A percentile compares a stretch with the other conserved stretches of the same genome.
Conservation (phyloP, 2,329 filamentous ascomycete genomes). For the Incumbomyces lentus region DNA sequence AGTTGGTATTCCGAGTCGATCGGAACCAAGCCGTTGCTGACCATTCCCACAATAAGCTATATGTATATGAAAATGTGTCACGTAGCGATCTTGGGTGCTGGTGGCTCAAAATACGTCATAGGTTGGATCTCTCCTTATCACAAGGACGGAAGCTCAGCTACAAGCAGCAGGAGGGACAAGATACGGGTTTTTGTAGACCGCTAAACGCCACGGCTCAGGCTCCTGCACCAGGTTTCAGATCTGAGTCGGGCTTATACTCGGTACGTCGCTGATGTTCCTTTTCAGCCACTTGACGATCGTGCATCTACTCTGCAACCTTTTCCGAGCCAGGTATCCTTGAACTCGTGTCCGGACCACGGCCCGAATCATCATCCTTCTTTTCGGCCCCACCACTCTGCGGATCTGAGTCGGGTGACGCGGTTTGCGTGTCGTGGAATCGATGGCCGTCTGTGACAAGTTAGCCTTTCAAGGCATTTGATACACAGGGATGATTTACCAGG, state of each 20-base stretch:
- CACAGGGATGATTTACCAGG: not conserved
- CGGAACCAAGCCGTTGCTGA: too few relatives aligned
- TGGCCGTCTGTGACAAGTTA: conserved; percentile 49
- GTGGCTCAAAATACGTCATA: too few relatives aligned
- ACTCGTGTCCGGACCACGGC: not conserved
- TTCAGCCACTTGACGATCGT: conserved; percentile 1
- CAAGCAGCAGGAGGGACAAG: too few relatives aligned
- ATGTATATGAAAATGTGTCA: too few relatives aligned
- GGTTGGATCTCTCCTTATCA: too few relatives aligned
- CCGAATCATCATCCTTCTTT: not conserved
- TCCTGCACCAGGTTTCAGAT: not conserved
- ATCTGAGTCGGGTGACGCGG: not conserved
- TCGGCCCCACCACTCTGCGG: not conserved
- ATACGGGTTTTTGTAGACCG: too few relatives aligned
- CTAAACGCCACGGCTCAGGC: too few relatives aligned
- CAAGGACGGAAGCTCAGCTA: too few relatives aligned
- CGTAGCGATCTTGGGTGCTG: too few relatives aligned
- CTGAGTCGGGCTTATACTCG: not conserved
- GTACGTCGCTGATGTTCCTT: not conserved
- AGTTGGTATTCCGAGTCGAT: too few relatives aligned
- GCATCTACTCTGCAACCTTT: not conserved
- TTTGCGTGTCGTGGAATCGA: conserved; percentile 49
- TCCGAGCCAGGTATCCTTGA: not conserved
- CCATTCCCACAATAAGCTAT: too few relatives aligned
- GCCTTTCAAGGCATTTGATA: too few relatives aligned